A percentile compares a stretch with the other conserved stretches of the same genome.
These are phyloP conservation scores for Parietichytrium sp. DNA, from an alignment of 108 stramenopile species.

Conservation along the genomic window DNA sequence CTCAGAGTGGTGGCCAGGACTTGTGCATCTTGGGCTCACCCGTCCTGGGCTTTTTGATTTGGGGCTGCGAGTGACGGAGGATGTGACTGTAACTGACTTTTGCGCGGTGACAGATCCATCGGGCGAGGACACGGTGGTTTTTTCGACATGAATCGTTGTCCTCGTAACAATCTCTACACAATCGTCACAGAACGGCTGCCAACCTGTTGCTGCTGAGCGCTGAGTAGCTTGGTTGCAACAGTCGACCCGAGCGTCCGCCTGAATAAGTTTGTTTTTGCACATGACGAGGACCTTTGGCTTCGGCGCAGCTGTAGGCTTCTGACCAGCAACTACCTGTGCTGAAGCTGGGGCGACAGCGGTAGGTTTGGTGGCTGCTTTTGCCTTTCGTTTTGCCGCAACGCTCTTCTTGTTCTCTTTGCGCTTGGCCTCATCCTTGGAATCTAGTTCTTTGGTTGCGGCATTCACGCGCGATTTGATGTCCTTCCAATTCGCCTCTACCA, in stretches of 20 bases:
- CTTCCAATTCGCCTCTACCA: not conserved
- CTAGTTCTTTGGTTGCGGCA: not conserved
- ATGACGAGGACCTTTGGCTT: not conserved
- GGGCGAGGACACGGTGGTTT: not conserved
- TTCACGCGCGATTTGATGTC: not conserved
- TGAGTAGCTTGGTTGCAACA: slow-evolving; percentile 15
- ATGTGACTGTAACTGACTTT: not conserved
- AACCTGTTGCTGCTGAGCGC: not conserved
- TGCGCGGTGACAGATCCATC: not conserved
- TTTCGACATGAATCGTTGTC: not conserved
- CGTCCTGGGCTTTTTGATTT: not conserved
- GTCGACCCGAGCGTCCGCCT: not conserved
- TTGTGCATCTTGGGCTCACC: not conserved
- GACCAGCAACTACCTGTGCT: not conserved
- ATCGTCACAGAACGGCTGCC: not conserved
- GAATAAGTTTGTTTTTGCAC: slow-evolving; percentile 21
- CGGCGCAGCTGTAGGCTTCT: not conserved
- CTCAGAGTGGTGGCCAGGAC: not conserved
- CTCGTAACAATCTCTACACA: not conserved
- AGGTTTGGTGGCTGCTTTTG: not conserved
- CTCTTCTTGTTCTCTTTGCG: not conserved
- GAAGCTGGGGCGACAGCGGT: not conserved
- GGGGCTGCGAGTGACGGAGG: not conserved
- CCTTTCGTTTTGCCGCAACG: not conserved
- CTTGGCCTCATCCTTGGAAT: not conserved